Base-by-base conservation (phyloP, 2,329 filamentous ascomycete species). In the Fusarium equiseti region DNA sequence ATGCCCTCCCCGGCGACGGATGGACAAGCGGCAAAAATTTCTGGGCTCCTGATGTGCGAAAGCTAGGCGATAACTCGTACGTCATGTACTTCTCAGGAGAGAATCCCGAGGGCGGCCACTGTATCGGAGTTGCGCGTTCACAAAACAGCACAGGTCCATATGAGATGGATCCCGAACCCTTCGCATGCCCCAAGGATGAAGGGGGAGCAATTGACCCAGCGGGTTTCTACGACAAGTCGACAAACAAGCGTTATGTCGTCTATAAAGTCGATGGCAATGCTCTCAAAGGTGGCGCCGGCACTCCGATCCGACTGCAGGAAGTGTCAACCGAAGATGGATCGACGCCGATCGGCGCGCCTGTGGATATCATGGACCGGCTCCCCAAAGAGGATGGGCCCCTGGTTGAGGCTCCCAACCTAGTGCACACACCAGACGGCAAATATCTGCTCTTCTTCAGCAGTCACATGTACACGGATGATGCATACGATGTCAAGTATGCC, bases 261-360 rank as follows among this genome's bases (percentile, higher is more conserved):
- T 92, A 90, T 81, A 92, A 92, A 77, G 81, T 91, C 27, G 90
- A 92, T 77, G 89, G 89, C 40, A 91, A 91, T 78, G 82, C 81
- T 61, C 77, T 86, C 38, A 81, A 81, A 6, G 59, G 77, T 44
- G 81, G 80, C n/a, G 80, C 80, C 13, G 60, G 80, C 16, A 90
- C 88, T 42, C 87, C 88, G 0, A 83, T 90, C 65, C 83, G 89
- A 79, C 80, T 90, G 24, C 88, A 90, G 70, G 78, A 83, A 54
- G 82, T 89, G 12, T 77, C 77, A 13, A 71, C 76, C 3, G 82
- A 90, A 70, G 75, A 78, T 65, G 89, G 87, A 4, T 73, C 85
- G 49, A 89, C 85, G 3, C 81, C 81, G 13, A 78, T 86, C 26
- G 89, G 88, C n/a, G 72, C 81, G 10, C 77, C 87, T 1, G 76